phyloP scores from a whole-genome alignment of 2,329 filamentous ascomycete genomes.

The Cercospora citrullina region DNA sequence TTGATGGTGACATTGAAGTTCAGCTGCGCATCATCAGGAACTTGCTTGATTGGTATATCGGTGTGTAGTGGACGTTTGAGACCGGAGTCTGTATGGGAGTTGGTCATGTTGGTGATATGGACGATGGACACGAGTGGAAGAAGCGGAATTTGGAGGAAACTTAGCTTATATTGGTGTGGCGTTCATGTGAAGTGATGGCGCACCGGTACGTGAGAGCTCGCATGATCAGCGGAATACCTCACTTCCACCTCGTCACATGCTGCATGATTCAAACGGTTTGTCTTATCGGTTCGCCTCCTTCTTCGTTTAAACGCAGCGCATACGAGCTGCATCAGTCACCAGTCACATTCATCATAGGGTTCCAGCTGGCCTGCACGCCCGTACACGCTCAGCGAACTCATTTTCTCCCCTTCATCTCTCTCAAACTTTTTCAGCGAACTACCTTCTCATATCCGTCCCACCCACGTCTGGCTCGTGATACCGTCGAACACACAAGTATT shows the following conservation, averaged over 20 bases:
- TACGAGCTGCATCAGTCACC: neutral
- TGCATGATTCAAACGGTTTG: neutral
- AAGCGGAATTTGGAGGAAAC: neutral
- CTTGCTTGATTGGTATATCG: neutral
- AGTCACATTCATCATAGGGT: neutral
- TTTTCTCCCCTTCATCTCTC: neutral
- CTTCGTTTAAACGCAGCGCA: neutral
- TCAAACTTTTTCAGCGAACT: neutral
- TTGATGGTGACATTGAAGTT: neutral
- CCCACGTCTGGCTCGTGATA: constrained; percentile 53
- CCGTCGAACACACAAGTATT: constrained; percentile 66
- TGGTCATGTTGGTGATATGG: neutral
- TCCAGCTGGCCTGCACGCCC: neutral
- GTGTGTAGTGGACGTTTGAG: neutral
- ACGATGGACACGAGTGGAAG: neutral
- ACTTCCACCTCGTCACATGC: neutral
- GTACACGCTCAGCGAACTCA: neutral
- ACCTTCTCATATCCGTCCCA: constrained; percentile 26
- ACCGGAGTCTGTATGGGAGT: neutral
- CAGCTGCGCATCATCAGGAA: neutral
- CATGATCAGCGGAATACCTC: neutral
- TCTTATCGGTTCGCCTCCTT: neutral
- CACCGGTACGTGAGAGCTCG: neutral
- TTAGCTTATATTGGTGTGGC: neutral
- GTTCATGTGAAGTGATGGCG: neutral